Conservation (phyloP, 1,139 yeast species). For the Saccharomyces hybrid region DNA sequence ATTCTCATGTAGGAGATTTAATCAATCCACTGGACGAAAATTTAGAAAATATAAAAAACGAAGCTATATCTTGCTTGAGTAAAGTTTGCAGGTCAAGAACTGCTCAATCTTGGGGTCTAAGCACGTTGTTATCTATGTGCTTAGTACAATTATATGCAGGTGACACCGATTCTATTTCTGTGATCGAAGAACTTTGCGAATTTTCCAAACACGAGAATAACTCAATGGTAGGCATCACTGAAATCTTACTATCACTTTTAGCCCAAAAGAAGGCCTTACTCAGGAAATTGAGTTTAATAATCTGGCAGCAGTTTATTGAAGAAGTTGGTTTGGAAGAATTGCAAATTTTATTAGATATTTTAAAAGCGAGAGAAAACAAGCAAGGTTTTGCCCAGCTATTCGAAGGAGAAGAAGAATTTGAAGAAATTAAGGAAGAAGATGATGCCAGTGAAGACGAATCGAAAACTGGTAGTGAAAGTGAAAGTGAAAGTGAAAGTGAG, state of each 20-base stretch:
- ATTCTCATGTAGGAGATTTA: constrained; percentile 26
- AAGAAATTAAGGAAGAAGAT: constrained; percentile 65
- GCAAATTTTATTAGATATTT: constrained; percentile 54
- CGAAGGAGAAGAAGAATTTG: constrained; percentile 51
- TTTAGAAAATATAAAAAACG: constrained; percentile 40
- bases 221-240: constrained; percentile 61
- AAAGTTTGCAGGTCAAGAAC: constrained; percentile 39
- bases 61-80: constrained; percentile 44
- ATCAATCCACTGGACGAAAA: constrained; percentile 49
- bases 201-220: constrained; percentile 41
- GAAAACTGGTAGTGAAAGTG: constrained; percentile 76
- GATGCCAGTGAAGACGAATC: constrained; percentile 81
- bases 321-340: constrained; percentile 46
- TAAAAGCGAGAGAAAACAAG: constrained; percentile 68
- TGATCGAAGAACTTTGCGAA: constrained; percentile 61
- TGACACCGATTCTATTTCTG: constrained; percentile 67
- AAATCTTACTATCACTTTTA: constrained; percentile 66
- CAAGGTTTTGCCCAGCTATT: constrained; percentile 75
- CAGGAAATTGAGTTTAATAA: constrained; percentile 61
- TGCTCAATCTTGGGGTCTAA: constrained; percentile 34
- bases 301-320: constrained; percentile 65
- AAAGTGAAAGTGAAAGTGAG: constrained; percentile 44
- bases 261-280: constrained; percentile 65
- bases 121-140: constrained; percentile 69
- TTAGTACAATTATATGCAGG: constrained; percentile 73